phyloP scores from a whole-genome alignment of 2,329 filamentous ascomycete species.

The Domatiomyces globalis region DNA sequence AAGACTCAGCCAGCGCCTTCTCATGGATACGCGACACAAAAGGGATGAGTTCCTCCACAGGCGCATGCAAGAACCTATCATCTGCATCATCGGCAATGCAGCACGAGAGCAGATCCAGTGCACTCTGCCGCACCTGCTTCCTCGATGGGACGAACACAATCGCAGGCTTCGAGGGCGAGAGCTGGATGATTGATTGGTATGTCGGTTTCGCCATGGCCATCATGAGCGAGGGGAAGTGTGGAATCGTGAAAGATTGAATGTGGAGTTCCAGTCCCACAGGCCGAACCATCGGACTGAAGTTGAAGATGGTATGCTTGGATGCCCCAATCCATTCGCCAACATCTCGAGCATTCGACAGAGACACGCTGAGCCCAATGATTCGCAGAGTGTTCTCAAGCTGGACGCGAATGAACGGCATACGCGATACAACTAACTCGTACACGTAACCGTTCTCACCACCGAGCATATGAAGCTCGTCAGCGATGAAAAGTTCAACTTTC shows the following conservation, averaged over 20 bases:
- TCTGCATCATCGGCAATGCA: constrained; percentile 82
- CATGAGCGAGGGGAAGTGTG: constrained; percentile 97
- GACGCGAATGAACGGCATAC: constrained; percentile 89
- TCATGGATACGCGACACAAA: constrained; percentile 75
- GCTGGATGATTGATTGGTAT: constrained; percentile 74
- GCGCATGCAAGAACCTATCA: constrained; percentile 79
- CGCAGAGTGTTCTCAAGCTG: constrained; percentile 75
- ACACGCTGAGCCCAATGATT: constrained; percentile 80
- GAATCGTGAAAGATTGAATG: constrained; percentile 87
- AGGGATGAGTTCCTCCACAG: constrained; percentile 66
- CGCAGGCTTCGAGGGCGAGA: constrained; percentile 77
- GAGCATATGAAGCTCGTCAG: constrained; percentile 87
- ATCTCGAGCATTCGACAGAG: constrained; percentile 81
- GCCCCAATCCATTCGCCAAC: constrained; percentile 97
- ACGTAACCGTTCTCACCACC: constrained; percentile 75
- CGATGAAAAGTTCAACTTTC: constrained; percentile 77
- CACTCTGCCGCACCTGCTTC: constrained; percentile 81
- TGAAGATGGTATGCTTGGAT: constrained; percentile 95
- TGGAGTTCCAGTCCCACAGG: constrained; percentile 84
- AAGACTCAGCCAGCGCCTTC: constrained; percentile 69
- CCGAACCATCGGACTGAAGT: constrained; percentile 87
- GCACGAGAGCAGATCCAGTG: constrained; percentile 73
- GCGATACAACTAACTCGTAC: constrained; percentile 93
- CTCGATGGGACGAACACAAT: constrained; percentile 85
- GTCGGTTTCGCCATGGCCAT: constrained; percentile 94